A percentile compares a stretch with the other conserved stretches of the same genome.
These are phyloP conservation scores for Ajuga chamaepitys DNA, from an alignment of 257 asterid species.

Conservation along the genomic window DNA sequence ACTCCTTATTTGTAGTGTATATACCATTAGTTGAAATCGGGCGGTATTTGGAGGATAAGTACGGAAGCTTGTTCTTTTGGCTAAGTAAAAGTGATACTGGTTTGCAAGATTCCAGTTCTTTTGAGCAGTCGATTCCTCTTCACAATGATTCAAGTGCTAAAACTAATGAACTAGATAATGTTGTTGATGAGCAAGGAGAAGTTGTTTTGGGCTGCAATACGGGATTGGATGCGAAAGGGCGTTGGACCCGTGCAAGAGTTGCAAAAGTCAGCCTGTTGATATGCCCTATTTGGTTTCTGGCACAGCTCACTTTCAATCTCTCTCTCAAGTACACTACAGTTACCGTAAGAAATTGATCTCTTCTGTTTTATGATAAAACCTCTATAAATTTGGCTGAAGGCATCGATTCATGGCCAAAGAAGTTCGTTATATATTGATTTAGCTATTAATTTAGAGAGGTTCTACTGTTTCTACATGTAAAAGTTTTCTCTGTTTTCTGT, in stretches of 20 bases:
- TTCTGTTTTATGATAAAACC: background rate
- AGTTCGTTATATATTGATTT: no score
- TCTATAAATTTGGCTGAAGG: no score
- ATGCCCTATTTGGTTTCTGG: conserved; percentile 90
- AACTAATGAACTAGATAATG: conserved; percentile 17
- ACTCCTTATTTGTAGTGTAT: conserved; percentile 74
- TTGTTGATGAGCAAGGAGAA: conserved; percentile 2
- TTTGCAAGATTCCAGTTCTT: conserved; percentile 29
- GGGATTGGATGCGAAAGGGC: conserved; percentile 76
- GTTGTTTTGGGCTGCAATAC: background rate
- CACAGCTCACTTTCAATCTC: conserved; percentile 87
- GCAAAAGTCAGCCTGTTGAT: conserved; percentile 88
- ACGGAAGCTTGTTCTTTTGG: conserved; percentile 67
- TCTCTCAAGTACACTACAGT: conserved; percentile 95
- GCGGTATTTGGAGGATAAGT: conserved; percentile 61
- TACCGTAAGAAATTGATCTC: conserved; percentile 49
- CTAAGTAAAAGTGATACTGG: conserved; percentile 16
- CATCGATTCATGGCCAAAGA: no score
- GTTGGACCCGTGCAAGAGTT: conserved; percentile 78
- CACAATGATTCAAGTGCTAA: conserved; percentile 16
- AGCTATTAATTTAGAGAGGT: no score
- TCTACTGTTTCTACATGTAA: background rate
- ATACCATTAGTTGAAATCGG: conserved; percentile 79
- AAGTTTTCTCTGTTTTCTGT: conserved; percentile 10
- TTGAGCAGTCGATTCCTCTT: conserved; percentile 68